Percentiles rank a stretch among this genome's conserved stretches.
These are phyloP conservation scores for Alternaria incomplexa DNA, from an alignment of 2,329 filamentous ascomycete genomes.

Conservation along the genomic window DNA sequence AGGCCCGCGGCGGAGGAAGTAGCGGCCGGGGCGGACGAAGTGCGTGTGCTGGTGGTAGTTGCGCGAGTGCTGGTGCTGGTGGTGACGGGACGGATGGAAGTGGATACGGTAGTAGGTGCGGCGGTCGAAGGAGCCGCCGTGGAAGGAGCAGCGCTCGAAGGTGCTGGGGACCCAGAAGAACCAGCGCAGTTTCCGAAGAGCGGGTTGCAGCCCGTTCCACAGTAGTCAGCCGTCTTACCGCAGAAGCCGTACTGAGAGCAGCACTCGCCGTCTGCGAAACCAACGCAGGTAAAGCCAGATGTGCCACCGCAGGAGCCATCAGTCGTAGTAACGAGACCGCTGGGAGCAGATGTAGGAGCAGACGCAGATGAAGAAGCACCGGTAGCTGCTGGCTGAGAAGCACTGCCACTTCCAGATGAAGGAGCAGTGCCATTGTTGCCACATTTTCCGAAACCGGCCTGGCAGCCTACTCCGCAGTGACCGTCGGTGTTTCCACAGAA, in stretches of 20 bases:
- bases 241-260: constrained; percentile 26
- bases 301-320: constrained; percentile 20
- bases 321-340: constrained; percentile 6
- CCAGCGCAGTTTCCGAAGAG: constrained; percentile 6
- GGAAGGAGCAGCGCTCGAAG: neutral
- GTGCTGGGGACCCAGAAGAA: neutral
- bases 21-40: neutral
- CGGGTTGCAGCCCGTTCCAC: constrained; percentile 8
- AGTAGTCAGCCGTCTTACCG: constrained; percentile 6
- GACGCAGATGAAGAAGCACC: neutral
- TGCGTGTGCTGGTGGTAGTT: neutral
- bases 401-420: neutral
- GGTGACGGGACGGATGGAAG: neutral
- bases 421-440: constrained; percentile 1
- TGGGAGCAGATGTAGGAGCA: neutral
- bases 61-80: neutral
- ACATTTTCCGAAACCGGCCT: constrained; percentile 33
- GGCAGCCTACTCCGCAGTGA: constrained; percentile 37
- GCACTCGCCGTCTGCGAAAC: constrained; percentile 23
- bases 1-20: neutral
- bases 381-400: neutral
- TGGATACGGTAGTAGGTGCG: neutral
- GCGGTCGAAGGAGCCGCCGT: neutral
- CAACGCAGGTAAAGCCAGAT: constrained; percentile 19
- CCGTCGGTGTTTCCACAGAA: constrained; percentile 43